Percentiles rank a stretch among this genome's conserved stretches.
phyloP scores from a whole-genome alignment of 192 early-diverging fungal genomes.

The Coemansia sp. region DNA sequence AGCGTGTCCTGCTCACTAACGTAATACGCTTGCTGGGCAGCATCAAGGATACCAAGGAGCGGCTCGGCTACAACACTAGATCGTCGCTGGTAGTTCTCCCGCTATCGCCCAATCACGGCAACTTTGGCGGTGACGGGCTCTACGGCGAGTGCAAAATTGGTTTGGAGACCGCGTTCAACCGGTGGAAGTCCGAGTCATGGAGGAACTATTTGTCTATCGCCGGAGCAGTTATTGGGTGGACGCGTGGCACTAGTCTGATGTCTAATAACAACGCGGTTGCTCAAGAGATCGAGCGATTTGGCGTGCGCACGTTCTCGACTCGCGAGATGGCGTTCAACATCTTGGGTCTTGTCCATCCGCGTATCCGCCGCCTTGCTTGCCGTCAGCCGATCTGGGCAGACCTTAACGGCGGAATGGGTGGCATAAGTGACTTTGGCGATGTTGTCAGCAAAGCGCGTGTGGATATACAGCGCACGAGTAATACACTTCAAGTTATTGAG shows the following conservation, averaged over 20 bases:
- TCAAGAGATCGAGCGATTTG: conserved; percentile 83
- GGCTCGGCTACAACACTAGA: conserved; percentile 75
- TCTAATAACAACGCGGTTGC: conserved; percentile 86
- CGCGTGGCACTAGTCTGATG: conserved; percentile 96
- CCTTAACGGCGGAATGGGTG: conserved; percentile 82
- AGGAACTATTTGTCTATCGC: conserved; percentile 82
- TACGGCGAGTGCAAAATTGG: conserved; percentile 95
- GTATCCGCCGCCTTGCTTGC: conserved; percentile 70
- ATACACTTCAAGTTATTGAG: no score
- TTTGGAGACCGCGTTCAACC: conserved; percentile 91
- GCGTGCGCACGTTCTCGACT: conserved; percentile 90
- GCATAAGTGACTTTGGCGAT: conserved; percentile 53
- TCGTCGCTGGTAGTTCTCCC: conserved; percentile 88
- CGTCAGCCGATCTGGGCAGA: conserved; percentile 86
- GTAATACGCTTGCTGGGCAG: conserved; percentile 83
- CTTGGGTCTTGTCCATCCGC: conserved; percentile 77
- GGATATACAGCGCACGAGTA: no score
- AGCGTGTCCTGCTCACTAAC: conserved; percentile 95
- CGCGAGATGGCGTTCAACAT: conserved; percentile 96
- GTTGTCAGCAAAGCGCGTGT: neutral
- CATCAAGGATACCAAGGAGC: conserved; percentile 83
- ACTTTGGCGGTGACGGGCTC: conserved; percentile 90
- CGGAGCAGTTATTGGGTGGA: conserved; percentile 97
- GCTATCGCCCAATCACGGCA: conserved; percentile 95
- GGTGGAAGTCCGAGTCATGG: conserved; percentile 93